These are phyloP conservation scores for Suillus sp. DNA, from an alignment of 768 basidiomycete species.

Conservation along the genomic window DNA sequence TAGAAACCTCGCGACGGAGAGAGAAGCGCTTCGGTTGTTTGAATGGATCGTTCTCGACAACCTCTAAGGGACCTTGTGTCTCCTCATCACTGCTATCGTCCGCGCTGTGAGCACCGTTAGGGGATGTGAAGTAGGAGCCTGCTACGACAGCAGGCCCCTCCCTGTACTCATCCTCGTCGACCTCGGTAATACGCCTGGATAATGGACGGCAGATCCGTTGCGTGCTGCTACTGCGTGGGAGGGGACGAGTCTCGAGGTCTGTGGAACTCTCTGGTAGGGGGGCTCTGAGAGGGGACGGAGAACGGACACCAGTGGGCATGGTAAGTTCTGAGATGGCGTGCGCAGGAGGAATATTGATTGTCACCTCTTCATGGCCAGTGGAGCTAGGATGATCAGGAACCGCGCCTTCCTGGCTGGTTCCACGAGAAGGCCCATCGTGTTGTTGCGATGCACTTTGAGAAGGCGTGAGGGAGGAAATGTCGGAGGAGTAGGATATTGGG, in stretches of 20 bases:
- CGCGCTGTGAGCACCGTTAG: not conserved
- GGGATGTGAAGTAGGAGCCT: constrained; percentile 6
- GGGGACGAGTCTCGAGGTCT: not conserved
- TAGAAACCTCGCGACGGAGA: not conserved
- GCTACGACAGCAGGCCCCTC: not conserved
- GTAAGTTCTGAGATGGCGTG: constrained; percentile 31
- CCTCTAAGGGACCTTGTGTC: constrained; percentile 20
- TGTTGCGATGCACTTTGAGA: constrained; percentile 75
- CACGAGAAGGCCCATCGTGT: constrained; percentile 21
- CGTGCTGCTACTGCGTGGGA: constrained; percentile 12
- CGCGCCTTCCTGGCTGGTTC: constrained; percentile 20
- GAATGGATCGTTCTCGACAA: constrained; percentile 31
- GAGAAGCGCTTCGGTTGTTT: constrained; percentile 17
- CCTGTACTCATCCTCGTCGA: constrained; percentile 21
- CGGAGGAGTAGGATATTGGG: constrained; percentile 43
- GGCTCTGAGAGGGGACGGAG: constrained; percentile 5
- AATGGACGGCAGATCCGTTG: constrained; percentile 20
- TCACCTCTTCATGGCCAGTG: constrained; percentile 17
- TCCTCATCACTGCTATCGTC: constrained; percentile 26
- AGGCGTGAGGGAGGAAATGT: constrained; percentile 69
- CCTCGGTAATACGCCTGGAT: constrained; percentile 30
- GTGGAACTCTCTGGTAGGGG: constrained; percentile 1
- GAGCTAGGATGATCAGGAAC: constrained; percentile 12
- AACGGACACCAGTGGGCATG: constrained; percentile 26
- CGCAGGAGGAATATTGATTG: constrained; percentile 27